Evolutionary conservation across 805 yeast species (phyloP), one percentile per base, ranked within the genome.

Genomic region (Suhomyces vadensis): DNA sequence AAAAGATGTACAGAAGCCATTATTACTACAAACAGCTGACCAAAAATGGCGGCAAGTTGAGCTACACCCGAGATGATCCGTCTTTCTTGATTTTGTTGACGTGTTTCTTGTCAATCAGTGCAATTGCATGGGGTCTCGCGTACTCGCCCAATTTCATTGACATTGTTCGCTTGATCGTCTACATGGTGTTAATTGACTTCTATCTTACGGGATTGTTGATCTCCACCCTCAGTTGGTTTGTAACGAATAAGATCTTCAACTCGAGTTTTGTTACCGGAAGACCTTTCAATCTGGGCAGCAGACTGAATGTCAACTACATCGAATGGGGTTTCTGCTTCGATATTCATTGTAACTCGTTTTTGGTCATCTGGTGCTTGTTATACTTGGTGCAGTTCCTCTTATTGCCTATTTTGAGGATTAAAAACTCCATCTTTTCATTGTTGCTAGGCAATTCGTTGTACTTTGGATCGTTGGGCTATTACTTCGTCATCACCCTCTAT

Each of bases 281-380:
- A 9, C 43, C 37, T 19, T 41, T 44, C 44, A 23, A 14, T 11
- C 13, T 48, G 3, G 23, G 17, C 27, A 22, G 29, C 17, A 24
- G 35, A 5, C 60, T 58, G 43, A 65, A 59, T 46, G 56, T 60
- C 35, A 71, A 56, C 60, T 73, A 58, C 52, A 67, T 88, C 42
- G 97, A 91, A 60, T 91, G 97, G 97, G 90, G 92, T 1, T 90
- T 88, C 61, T 89, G 97, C 67, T 91, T 91, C 60, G 97, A 90
- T 57, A 83, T 90, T 21, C 97, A 91, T 65, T 88, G 96, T 69
- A 91, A 91, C 63, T 79, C 96, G n/a, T 89, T 86, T 60, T 67
- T 89, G 50, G 71, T 84, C 11, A 82, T 89, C 35, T 88, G 95
- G 95, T 74, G 87, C 42, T 64, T 78, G 40, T 69, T 89, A 27